Base-by-base conservation (phyloP, 2,329 filamentous ascomycete species). In the Chrysosporium queenslandicum region DNA sequence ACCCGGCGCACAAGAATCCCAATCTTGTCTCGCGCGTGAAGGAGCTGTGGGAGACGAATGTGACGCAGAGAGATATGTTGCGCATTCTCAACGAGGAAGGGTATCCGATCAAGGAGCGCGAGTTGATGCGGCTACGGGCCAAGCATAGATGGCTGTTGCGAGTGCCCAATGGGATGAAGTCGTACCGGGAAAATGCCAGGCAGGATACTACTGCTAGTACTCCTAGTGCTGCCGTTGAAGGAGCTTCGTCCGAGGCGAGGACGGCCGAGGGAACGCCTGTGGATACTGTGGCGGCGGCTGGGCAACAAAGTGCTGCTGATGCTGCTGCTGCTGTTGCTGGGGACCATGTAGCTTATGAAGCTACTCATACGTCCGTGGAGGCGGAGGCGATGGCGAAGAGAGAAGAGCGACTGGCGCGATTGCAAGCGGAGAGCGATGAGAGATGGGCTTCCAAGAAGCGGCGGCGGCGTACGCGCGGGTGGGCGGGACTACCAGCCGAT, bases 21-120 rank as follows among this genome's bases (percentile, higher is more conserved):
- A 73, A 72, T 21, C 77, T 91, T 6, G 79, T 86, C 37, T 77
- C 76, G 16, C 80, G 87, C 27, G 77, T 91, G 55, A 82, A 81
- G 63, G 79, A 90, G 68, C 74, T 92, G 60, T 92, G 87, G 87
- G 82, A 87, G 64, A 74, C 73, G 59, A 92, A 91, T 62, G 75
- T 80, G 12, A 76, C 73, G 16, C 85, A 89, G 66, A 77, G 78
- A 55, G 83, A 89, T 58, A 92, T 92, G 80, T 73, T 89, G 52
- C 73, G 76, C 23, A 78, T 80, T 25, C 73, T 92, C 53, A 81
- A 80, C 58, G 77, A 80, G 18, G 85, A 90, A 63, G 87, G 87
- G 12, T 88, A 82, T 61, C 73, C 82, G 21, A 82, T 91, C 62
- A 86, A 82, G 58, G 76, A 85, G 58, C 76, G 83, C 8, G 83